Evolutionary conservation across 768 basidiomycete species (phyloP).

Genomic region (Hygrocybe coccinea): DNA sequence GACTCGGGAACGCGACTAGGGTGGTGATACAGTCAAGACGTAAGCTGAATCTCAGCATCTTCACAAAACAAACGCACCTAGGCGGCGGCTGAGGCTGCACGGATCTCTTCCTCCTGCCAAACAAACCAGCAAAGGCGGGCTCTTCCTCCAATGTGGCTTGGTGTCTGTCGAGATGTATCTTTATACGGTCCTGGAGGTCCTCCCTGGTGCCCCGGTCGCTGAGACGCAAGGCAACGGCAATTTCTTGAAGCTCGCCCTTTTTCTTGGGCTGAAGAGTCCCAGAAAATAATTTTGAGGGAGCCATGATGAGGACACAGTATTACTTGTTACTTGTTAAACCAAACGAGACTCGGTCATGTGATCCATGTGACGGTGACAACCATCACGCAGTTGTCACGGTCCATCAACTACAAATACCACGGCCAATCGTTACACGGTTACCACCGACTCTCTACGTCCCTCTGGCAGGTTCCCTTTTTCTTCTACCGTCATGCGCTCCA

Average conservation of each 20-base stretch:
- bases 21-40: too few relatives aligned
- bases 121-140: constrained; percentile 54
- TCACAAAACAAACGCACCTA: background rate
- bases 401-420: background rate
- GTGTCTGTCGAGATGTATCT: constrained; percentile 54
- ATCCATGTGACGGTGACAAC: background rate
- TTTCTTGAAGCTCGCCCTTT: constrained; percentile 61
- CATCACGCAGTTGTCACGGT: background rate
- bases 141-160: constrained; percentile 52
- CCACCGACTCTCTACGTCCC: background rate
- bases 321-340: too few relatives aligned
- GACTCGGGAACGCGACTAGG: background rate
- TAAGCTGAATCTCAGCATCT: background rate
- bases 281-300: constrained; percentile 37
- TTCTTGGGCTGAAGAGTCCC: constrained; percentile 62
- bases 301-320: background rate
- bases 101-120: constrained; percentile 38
- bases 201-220: constrained; percentile 58
- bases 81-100: constrained; percentile 26
- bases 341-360: constrained; percentile 1
- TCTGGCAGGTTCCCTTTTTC: constrained; percentile 13
- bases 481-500: constrained; percentile 1
- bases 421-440: background rate
- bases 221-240: constrained; percentile 50
- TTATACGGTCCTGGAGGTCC: constrained; percentile 57